Conservation (phyloP, 495 filamentous ascomycete species). For the Rhizodiscina lignyota region DNA sequence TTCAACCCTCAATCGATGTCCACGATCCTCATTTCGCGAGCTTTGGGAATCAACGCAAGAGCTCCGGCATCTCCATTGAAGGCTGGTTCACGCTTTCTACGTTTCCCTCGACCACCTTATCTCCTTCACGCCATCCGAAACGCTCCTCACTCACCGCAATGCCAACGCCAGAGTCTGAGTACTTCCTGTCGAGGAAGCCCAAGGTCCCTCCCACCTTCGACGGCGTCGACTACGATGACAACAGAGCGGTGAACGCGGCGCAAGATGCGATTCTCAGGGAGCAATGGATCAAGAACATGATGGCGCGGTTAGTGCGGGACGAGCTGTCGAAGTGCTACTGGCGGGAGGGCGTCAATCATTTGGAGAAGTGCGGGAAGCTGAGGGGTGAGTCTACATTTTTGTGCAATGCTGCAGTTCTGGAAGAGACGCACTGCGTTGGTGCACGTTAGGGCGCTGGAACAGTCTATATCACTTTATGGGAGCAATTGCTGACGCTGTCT, state of each 20-base stretch:
- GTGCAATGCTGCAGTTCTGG: constrained; percentile 1
- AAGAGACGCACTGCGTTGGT: background rate
- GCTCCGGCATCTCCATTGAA: too few relatives aligned
- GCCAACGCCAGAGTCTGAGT: constrained; percentile 84
- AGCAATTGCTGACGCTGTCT: constrained; percentile 4
- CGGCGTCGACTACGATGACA: constrained; percentile 94
- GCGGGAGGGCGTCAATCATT: constrained; percentile 86
- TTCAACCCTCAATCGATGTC: too few relatives aligned
- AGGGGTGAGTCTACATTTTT: constrained; percentile 52
- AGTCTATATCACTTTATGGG: too few relatives aligned
- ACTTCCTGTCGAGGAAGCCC: constrained; percentile 93
- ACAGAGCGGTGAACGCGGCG: constrained; percentile 70
- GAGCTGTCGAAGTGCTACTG: constrained; percentile 94
- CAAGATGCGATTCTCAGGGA: constrained; percentile 89
- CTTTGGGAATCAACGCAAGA: too few relatives aligned
- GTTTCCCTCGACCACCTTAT: too few relatives aligned
- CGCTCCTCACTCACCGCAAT: too few relatives aligned
- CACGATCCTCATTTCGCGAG: too few relatives aligned
- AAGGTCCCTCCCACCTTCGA: constrained; percentile 88
- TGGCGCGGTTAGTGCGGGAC: constrained; percentile 82
- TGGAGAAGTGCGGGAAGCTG: constrained; percentile 87
- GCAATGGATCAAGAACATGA: constrained; percentile 97
- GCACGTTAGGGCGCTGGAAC: too few relatives aligned
- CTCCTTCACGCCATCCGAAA: too few relatives aligned
- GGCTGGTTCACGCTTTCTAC: too few relatives aligned